Conservation (phyloP, 2,329 filamentous ascomycete species). For the Phaeosphaeriaceae sp. region DNA sequence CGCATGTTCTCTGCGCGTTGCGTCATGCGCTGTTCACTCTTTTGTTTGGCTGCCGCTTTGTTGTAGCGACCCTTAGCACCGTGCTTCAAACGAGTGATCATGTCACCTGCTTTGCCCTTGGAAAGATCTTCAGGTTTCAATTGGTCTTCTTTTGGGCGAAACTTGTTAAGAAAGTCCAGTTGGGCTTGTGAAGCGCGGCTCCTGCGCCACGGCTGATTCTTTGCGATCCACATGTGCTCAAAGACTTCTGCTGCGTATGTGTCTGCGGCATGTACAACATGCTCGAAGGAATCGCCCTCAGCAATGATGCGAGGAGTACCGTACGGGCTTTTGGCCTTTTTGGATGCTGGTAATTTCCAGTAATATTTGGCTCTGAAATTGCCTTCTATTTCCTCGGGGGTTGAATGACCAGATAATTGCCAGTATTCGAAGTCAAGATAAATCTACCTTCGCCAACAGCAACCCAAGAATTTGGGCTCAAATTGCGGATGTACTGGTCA, state of each 20-base stretch:
- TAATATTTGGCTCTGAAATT: conserved; percentile 52
- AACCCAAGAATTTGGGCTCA: conserved; percentile 85
- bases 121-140: conserved; percentile 66
- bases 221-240: conserved; percentile 69
- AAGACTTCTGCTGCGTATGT: conserved; percentile 75
- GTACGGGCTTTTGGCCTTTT: conserved; percentile 61
- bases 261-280: conserved; percentile 84
- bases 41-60: conserved; percentile 45
- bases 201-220: conserved; percentile 72
- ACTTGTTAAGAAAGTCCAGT: conserved; percentile 72
- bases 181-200: conserved; percentile 66
- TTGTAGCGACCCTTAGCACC: conserved; percentile 69
- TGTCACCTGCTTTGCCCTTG: conserved; percentile 82
- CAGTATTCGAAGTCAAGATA: conserved; percentile 68
- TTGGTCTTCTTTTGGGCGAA: conserved; percentile 61
- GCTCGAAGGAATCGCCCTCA: conserved; percentile 67
- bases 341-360: conserved; percentile 45
- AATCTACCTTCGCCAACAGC: conserved; percentile 73
- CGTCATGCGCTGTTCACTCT: conserved; percentile 27
- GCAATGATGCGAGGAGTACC: conserved; percentile 73
- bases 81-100: conserved; percentile 91
- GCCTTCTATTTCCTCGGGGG: conserved; percentile 50
- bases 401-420: conserved; percentile 65
- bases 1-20: conserved; percentile 58
- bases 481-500: conserved; percentile 76